Evolutionary conservation across 495 filamentous ascomycete genomes (phyloP), one percentile per base, ranked within the genome.

Genomic region (Chaetomidium leptoderma): DNA sequence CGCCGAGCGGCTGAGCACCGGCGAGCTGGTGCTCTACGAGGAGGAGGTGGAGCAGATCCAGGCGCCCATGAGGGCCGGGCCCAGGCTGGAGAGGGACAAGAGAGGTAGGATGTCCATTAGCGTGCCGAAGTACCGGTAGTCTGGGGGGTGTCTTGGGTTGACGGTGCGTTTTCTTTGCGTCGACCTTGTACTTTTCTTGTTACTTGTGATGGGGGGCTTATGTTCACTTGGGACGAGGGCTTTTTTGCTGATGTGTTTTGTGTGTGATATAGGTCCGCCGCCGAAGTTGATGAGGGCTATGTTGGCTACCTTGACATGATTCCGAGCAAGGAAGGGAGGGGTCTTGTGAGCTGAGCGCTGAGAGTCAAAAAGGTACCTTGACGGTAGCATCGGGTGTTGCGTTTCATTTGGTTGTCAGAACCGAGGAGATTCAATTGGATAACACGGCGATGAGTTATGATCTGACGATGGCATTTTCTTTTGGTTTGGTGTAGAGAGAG

Each of bases 81-180:
- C 86, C 21, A 81, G 89, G 63, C 76, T 93, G 61, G 85, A 87
- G 74, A 87, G 84, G 77, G 88, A 95, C 68, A 85, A 85, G 73
- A 90, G 82, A 87, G 89, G 91, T 95, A 91, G 79, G 86, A 78
- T 88, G 78, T 81, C 78, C 73, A 80, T 87, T 72, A 78, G 75
- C 72, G 70, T 83, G 73, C 80, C 83, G 71, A 81, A 74, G 70
- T 68, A 77, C 74, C 72, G 72, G 66, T 69, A 70, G 77, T 70
- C n/a, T n/a, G n/a, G 66, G 69, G 71, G 72, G 59, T 71, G 19
- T 39, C 26, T 16, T 62, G 48, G 19, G 40, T 7, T 36, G 10
- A 24, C 13, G 54, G 66, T 66, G 58, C 42, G 43, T 55, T 67
- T 60, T 14, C 35, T 17, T 37, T 27, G n/a, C 10, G n/a, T n/a